These are phyloP conservation scores for Elaeagnus macrophylla DNA, from an alignment of 306 rosid genomes.

Conservation along the genomic window DNA sequence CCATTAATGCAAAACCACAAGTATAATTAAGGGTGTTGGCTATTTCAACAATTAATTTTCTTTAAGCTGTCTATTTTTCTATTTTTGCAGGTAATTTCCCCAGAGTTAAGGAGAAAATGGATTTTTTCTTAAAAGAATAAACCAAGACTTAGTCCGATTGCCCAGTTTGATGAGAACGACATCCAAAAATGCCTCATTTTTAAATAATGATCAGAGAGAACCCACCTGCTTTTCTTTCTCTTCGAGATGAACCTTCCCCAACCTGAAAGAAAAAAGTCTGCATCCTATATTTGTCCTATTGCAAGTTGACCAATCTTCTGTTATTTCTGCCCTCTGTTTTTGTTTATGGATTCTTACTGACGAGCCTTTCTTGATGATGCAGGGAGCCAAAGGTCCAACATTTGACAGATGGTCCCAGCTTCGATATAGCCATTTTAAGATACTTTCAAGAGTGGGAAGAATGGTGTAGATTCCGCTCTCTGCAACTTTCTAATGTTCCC, in stretches of 20 bases:
- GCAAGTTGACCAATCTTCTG: not conserved
- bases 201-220: conserved; percentile 49
- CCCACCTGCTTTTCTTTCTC: conserved; percentile 66
- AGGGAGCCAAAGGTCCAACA: conserved; percentile 63
- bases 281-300: not conserved
- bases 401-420: conserved; percentile 76
- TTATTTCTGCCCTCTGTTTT: not conserved
- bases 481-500: conserved; percentile 26
- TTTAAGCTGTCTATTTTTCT: conserved; percentile 1
- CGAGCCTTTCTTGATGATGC: conserved; percentile 16
- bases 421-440: conserved; percentile 60
- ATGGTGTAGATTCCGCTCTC: conserved; percentile 70
- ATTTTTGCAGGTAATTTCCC: conserved; percentile 27
- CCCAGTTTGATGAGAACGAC: conserved; percentile 46
- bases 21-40: no score
- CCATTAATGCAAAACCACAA: no score
- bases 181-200: conserved; percentile 67
- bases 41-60: conserved; percentile 6
- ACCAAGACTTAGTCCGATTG: conserved; percentile 38
- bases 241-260: conserved; percentile 31
- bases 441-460: conserved; percentile 83
- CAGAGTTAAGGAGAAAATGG: conserved; percentile 36
- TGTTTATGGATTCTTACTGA: not conserved
- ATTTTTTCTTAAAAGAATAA: conserved; percentile 41
- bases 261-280: conserved; percentile 38